Base-by-base conservation (phyloP, 2,329 filamentous ascomycete species). In the Diplodia seriata region DNA sequence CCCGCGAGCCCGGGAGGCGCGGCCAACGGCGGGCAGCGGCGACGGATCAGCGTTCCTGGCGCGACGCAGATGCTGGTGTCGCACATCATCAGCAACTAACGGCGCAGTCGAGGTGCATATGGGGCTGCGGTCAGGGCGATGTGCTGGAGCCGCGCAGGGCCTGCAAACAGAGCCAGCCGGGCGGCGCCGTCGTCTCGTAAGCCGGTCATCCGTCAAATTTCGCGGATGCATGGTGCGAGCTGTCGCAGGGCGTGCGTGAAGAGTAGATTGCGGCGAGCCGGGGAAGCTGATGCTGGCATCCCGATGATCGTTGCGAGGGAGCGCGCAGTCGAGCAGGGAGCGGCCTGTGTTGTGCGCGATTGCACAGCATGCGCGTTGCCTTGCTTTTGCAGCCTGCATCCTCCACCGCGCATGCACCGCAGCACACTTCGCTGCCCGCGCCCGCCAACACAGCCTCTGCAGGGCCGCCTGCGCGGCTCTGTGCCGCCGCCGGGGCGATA, bases 121-220 rank as follows among this genome's bases (percentile, higher is more conserved):
- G 36, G n/a, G 59, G 18, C 40, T 15, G 40, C 29, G 59, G 43
- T 23, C 43, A 9, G 47, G n/a, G 47, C n/a, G 15, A 26, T 49
- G 57, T 47, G 49, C 23, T 63, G 59, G 59, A 63, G 59, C 59
- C 59, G 59, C 59, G 59, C 50, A 63, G 31, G 59, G n/a, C 43
- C 59, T 63, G 47, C 31, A 63, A 63, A 51, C 31, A 63, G 56
- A 59, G 43, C 36, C 47, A 47, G 33, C 55, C 23, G 38, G 55
- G 36, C 55, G 55, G 23, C 36, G 38, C 18, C 15, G 47, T 40
- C 59, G 47, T 63, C 36, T 63, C 57, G 50, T 51, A n/a, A 51
- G 59, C 43, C 59, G 47, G 59, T 63, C 59, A 51, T 63, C 59
- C 59, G 59, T 63, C 59, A 63, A 63, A 63, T 63, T 63, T 63